Conservation (phyloP, 257 asterid genomes). For the Petunia axillaris region DNA sequence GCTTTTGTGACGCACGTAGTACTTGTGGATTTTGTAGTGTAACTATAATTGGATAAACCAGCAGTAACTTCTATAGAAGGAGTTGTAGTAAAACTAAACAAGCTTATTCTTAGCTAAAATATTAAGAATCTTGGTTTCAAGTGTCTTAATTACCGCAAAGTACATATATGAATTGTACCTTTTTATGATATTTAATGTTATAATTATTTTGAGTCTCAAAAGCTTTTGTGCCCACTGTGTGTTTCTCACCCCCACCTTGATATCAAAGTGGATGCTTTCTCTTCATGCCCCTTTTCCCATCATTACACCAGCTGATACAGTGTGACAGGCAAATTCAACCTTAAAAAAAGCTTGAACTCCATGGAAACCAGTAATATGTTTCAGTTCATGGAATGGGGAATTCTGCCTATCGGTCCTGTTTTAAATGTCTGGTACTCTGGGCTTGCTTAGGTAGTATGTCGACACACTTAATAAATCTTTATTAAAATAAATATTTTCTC, state of each 20-base stretch:
- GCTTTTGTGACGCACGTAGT: background rate
- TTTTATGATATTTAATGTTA: background rate
- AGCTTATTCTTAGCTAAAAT: background rate
- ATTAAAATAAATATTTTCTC: background rate
- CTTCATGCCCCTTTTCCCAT: slow-evolving; percentile 15
- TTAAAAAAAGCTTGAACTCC: background rate
- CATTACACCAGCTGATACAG: background rate
- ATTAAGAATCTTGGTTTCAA: background rate
- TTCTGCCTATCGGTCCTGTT: background rate
- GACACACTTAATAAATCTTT: background rate
- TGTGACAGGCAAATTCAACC: slow-evolving; percentile 2
- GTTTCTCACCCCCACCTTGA: background rate
- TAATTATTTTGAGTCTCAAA: background rate
- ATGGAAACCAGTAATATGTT: background rate
- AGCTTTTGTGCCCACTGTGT: background rate
- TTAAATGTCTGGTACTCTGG: slow-evolving; percentile 10
- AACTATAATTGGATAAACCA: background rate
- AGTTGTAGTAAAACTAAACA: background rate
- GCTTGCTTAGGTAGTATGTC: background rate
- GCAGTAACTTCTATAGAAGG: background rate
- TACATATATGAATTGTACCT: background rate
- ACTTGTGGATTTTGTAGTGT: background rate
- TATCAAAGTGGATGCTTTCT: slow-evolving; percentile 5
- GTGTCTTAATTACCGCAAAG: background rate
- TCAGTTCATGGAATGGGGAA: slow-evolving; percentile 15